Conservation (phyloP, 495 filamentous ascomycete genomes). For the Neurospora pannonica region DNA sequence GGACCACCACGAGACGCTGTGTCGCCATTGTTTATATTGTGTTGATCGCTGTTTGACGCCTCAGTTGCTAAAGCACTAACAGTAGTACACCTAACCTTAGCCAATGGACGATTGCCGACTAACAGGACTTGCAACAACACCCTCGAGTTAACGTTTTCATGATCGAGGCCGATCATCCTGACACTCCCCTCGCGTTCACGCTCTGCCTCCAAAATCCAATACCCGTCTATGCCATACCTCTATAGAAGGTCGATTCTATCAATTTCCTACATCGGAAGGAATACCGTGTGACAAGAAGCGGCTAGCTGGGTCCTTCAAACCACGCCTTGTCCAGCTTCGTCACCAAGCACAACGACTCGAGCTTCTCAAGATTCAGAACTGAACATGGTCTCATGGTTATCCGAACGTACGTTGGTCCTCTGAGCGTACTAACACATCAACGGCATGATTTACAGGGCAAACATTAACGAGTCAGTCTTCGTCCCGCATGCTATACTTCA, state of each 20-base stretch:
- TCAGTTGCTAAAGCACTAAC: background rate
- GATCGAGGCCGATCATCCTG: background rate
- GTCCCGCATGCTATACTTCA: background rate
- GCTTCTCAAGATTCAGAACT: background rate
- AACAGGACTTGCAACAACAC: background rate
- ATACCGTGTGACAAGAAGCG: background rate
- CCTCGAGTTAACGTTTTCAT: background rate
- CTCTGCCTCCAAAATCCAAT: background rate
- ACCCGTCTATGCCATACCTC: background rate
- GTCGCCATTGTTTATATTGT: no score
- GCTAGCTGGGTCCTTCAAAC: background rate
- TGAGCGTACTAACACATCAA: background rate
- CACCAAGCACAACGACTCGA: background rate
- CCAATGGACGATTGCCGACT: background rate
- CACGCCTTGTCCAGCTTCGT: background rate
- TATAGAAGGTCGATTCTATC: background rate
- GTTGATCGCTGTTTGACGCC: background rate
- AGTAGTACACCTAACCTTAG: background rate
- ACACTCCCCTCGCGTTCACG: background rate
- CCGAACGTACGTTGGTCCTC: background rate
- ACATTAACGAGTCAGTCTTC: background rate
- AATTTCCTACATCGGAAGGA: background rate
- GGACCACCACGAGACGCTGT: background rate
- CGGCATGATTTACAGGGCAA: background rate
- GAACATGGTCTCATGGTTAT: background rate